Base-by-base conservation (phyloP, 345 rosid genomes). In the Pelargonium nanum region DNA sequence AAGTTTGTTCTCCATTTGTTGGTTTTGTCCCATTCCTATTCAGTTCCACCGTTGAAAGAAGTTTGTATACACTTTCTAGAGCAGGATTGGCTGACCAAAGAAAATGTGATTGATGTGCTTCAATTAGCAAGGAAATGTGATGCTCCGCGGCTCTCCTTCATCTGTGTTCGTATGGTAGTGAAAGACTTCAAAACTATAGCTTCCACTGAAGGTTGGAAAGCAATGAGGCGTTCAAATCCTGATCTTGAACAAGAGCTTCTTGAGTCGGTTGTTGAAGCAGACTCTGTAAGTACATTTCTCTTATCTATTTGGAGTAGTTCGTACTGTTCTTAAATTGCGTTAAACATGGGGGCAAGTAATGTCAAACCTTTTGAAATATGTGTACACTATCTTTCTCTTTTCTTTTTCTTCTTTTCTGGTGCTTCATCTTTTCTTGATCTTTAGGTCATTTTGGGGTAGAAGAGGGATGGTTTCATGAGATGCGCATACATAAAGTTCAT, bases 81-180 rank as follows among this genome's bases (percentile, higher is more conserved):
- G 15, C 68, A 61, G 24, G 72, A 79, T 64, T 40, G 9, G 48
- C 61, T 92, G 77, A 83, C 82, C 45, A 53, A 57, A 0, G 96
- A 87, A 44, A 92, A 85, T 55, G 91, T 77, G 40, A 85, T 92
- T 34, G 96, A 92, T 50, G 68, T 87, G 40, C 89, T 92, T 8
- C 92, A 89, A 68, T 77, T 92, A 24, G 85, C 91, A 32, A 68
- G 87, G 60, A 86, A 89, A 54, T 92, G 93, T 65, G 86, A 85
- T 57, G 88, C 93, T 20, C 81, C 96, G 0, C 87, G 82, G 62
- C 87, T 92, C 63, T 73, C 66, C 67, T 72, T 89, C 65, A 79
- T 66, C 65, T 81, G 91, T 68, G 72, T 83, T 89, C 86, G 76
- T 68, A 58, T 83, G 48, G 40, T 83, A 5, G 59, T 75, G 54